Evolutionary conservation across 768 basidiomycete species (phyloP).

Genomic region (Pleurotus citrinopileatus): DNA sequence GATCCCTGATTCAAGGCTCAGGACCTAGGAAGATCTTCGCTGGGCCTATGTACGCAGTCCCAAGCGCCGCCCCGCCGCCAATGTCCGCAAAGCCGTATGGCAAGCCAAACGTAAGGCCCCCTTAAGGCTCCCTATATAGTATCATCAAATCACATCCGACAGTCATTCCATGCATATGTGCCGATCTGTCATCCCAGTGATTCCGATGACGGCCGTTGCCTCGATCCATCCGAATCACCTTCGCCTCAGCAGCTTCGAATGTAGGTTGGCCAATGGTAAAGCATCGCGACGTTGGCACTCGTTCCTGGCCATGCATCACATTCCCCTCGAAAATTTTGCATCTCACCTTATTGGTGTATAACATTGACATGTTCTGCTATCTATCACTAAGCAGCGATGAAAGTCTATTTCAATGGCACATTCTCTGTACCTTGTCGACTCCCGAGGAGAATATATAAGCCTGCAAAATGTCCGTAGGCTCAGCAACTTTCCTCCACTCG

Average conservation of each 20-base stretch:
- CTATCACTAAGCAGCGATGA: conserved; percentile 5
- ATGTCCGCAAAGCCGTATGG: no score
- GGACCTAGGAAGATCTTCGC: no score
- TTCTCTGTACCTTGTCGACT: conserved; percentile 1
- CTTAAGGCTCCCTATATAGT: no score
- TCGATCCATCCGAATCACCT: not conserved
- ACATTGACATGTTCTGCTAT: not conserved
- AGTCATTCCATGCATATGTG: not conserved
- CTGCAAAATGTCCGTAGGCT: not conserved
- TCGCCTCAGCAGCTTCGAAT: not conserved
- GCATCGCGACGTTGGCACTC: not conserved
- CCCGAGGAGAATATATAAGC: not conserved
- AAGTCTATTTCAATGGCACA: not conserved
- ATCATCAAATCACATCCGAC: no score
- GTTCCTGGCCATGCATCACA: conserved; percentile 8
- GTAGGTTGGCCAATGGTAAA: not conserved
- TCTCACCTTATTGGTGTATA: not conserved
- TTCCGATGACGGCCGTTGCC: not conserved
- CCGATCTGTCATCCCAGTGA: conserved; percentile 5
- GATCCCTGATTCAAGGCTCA: no score
- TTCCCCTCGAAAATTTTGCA: conserved; percentile 1
- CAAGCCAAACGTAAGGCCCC: no score
- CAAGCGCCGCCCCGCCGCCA: no score
- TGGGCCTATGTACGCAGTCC: no score
- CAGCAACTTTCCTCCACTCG: not conserved